Evolutionary conservation across 208 protist genomes (phyloP).

Genomic region (Leishmania arabica): DNA sequence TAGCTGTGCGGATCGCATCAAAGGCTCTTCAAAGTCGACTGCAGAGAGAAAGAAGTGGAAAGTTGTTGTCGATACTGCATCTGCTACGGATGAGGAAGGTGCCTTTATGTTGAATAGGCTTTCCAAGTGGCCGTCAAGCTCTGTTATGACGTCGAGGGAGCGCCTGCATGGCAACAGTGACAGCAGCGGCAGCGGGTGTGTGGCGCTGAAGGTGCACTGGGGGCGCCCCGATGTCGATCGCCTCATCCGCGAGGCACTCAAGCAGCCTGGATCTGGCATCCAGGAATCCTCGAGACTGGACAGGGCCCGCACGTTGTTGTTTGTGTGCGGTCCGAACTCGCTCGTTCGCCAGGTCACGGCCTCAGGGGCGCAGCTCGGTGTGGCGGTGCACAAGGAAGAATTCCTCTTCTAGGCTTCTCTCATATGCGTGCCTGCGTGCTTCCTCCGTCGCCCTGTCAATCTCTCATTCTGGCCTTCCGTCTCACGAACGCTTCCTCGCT

Average conservation of each 20-base stretch:
- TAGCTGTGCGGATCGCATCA: background rate
- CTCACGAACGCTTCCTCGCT: background rate
- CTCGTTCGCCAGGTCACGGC: slow-evolving; percentile 3
- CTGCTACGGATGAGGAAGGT: background rate
- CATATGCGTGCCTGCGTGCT: background rate
- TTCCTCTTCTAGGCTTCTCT: background rate
- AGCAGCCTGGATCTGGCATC: background rate
- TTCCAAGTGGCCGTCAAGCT: background rate
- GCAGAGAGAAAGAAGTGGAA: too few species aligned
- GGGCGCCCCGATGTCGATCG: slow-evolving; percentile 3
- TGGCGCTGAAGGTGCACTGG: background rate
- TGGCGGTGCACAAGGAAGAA: slow-evolving; percentile 5
- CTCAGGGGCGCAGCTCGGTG: background rate
- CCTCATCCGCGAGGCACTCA: slow-evolving; percentile 4
- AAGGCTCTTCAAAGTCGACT: background rate
- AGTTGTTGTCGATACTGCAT: too few species aligned
- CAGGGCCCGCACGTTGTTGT: slow-evolving; percentile 4
- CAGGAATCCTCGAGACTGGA: background rate
- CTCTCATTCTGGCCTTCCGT: background rate
- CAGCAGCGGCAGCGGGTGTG: background rate
- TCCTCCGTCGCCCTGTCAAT: background rate
- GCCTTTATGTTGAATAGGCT: background rate
- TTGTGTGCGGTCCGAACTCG: slow-evolving; percentile 7
- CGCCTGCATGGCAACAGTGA: background rate
- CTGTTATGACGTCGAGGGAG: background rate